A percentile compares a stretch with the other conserved stretches of the same genome.
These are phyloP conservation scores for Paracorniculantispora psalliotae DNA, from an alignment of 2,329 filamentous ascomycete genomes.

Conservation along the genomic window DNA sequence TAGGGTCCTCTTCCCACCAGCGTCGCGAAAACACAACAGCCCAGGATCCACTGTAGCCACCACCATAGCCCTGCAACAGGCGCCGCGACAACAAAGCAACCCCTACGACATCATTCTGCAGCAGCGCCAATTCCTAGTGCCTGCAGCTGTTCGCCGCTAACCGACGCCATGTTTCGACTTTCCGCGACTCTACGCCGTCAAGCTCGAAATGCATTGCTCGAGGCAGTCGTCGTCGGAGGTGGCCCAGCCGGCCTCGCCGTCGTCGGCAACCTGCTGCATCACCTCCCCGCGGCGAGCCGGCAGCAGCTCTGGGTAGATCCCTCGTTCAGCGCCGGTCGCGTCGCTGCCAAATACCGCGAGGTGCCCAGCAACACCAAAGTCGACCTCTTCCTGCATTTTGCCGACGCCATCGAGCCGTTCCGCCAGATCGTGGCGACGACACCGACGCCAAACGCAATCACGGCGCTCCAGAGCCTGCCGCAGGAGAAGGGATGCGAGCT, in stretches of 20 bases:
- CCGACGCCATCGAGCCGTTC: conserved; percentile 48
- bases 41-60: no score
- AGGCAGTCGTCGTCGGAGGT: conserved; percentile 20
- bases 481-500: conserved; percentile 54
- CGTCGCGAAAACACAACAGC: no score
- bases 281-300: conserved; percentile 28
- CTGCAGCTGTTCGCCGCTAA: no score
- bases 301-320: conserved; percentile 56
- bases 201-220: not conserved
- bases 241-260: conserved; percentile 45
- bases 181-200: not conserved
- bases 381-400: conserved; percentile 53
- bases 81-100: no score
- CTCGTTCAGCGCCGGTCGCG: conserved; percentile 47
- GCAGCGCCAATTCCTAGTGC: no score
- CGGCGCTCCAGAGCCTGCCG: conserved; percentile 46
- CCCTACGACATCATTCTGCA: no score
- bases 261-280: conserved; percentile 57
- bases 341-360: conserved; percentile 52
- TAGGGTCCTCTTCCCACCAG: no score
- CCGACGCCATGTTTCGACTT: not conserved
- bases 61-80: no score
- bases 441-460: conserved; percentile 49
- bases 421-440: conserved; percentile 43
- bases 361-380: conserved; percentile 61